phyloP scores from a whole-genome alignment of 129 eudicot species.

The Arctium minus region DNA sequence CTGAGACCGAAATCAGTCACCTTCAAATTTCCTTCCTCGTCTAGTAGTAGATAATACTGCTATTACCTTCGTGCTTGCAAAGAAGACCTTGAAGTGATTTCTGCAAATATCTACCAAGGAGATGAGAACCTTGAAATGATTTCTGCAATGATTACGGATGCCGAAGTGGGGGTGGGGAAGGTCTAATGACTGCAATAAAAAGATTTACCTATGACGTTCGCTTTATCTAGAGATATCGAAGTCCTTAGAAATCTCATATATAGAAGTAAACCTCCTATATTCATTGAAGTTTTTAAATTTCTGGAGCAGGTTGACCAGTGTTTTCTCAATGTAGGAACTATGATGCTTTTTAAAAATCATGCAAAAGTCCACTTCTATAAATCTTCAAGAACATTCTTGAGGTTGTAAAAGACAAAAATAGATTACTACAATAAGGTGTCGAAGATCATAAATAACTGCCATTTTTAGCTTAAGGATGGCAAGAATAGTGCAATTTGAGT shows the following conservation, averaged over 20 bases:
- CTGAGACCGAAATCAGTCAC: too few species aligned
- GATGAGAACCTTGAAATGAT: too few species aligned
- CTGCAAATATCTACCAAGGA: too few species aligned
- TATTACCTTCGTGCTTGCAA: too few species aligned
- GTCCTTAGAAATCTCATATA: not conserved
- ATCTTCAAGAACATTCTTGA: not conserved
- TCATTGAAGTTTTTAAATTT: too few species aligned
- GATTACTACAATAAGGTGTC: not conserved
- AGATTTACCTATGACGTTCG: not conserved
- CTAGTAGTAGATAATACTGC: too few species aligned
- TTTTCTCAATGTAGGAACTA: not conserved
- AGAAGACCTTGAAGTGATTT: too few species aligned
- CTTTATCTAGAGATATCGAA: not conserved
- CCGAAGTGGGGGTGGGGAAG: too few species aligned
- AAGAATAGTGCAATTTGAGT: not conserved
- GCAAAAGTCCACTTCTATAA: not conserved
- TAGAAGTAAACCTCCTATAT: not conserved
- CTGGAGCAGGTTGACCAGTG: not conserved
- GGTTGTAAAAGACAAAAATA: not conserved
- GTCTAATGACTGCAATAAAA: too few species aligned
- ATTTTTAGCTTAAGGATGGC: slow-evolving; percentile 1
- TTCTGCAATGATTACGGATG: too few species aligned
- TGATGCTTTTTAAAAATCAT: not conserved
- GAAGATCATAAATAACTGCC: not conserved
- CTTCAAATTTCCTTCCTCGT: too few species aligned